Conservation (phyloP, 495 filamentous ascomycete species). For the Talaromyces wortmannii region DNA sequence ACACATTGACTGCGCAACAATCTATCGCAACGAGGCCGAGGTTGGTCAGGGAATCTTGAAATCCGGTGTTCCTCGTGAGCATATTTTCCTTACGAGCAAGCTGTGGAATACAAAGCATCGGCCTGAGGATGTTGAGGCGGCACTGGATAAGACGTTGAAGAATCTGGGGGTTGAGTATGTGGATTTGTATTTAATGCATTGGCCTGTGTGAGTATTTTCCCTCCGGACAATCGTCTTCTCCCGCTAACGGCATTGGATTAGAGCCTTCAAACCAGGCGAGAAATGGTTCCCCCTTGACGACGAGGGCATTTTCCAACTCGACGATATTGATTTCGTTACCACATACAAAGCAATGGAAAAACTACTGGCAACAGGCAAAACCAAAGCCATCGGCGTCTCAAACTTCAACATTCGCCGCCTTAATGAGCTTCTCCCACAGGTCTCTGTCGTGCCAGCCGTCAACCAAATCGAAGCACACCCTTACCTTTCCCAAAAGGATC, state of each 20-base stretch:
- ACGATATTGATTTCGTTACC: conserved; percentile 42
- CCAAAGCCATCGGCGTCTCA: conserved; percentile 72
- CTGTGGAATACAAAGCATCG: conserved; percentile 44
- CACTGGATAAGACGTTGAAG: conserved; percentile 57
- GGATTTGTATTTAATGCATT: conserved; percentile 52
- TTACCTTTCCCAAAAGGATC: conserved; percentile 64
- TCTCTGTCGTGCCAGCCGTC: conserved; percentile 55
- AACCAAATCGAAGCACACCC: conserved; percentile 89
- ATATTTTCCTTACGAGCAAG: conserved; percentile 47
- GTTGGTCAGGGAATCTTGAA: conserved; percentile 60
- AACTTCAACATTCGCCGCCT: conserved; percentile 65
- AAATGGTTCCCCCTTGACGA: conserved; percentile 38
- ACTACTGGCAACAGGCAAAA: conserved; percentile 57
- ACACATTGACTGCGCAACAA: conserved; percentile 71
- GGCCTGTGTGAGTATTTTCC: background rate
- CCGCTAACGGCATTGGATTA: conserved; percentile 2
- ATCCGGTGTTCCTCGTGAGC: conserved; percentile 46
- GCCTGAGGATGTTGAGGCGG: conserved; percentile 42
- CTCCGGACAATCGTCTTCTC: too few species aligned
- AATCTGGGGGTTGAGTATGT: conserved; percentile 71
- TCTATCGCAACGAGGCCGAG: conserved; percentile 67
- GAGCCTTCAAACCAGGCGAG: conserved; percentile 17
- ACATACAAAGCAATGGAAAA: conserved; percentile 71
- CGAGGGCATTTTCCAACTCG: conserved; percentile 19
- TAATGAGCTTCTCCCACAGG: conserved; percentile 56